These are phyloP conservation scores for Phycomyces nitens DNA, from an alignment of 192 early-diverging fungal species.

Conservation along the genomic window DNA sequence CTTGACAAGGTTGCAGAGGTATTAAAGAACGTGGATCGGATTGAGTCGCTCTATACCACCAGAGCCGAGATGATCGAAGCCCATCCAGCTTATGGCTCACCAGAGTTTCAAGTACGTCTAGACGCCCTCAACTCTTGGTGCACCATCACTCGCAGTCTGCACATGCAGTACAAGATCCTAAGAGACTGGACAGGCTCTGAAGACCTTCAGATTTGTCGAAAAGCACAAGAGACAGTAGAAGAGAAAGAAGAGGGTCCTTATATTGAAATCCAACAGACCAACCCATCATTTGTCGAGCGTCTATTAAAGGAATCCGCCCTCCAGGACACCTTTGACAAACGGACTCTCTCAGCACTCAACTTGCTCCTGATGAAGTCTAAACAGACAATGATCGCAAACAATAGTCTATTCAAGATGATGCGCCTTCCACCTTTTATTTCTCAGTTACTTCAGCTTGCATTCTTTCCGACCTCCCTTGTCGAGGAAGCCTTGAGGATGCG, in stretches of 20 bases:
- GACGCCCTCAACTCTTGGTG: conserved; percentile 76
- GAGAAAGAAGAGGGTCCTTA: too few relatives aligned
- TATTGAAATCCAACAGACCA: conserved; percentile 30
- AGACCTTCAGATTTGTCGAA: conserved; percentile 42
- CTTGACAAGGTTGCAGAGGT: conserved; percentile 63
- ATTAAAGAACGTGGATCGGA: conserved; percentile 66
- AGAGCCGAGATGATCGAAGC: conserved; percentile 54
- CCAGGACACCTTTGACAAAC: conserved; percentile 70
- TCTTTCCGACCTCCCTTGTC: conserved; percentile 75
- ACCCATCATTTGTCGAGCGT: conserved; percentile 80
- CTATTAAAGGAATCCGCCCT: conserved; percentile 81
- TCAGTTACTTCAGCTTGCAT: conserved; percentile 65
- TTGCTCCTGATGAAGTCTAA: conserved; percentile 61
- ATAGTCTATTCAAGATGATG: conserved; percentile 60
- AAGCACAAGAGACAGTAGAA: too few relatives aligned
- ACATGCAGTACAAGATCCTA: conserved; percentile 70
- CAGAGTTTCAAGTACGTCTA: conserved; percentile 63
- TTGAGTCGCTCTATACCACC: conserved; percentile 77
- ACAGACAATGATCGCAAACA: conserved; percentile 65
- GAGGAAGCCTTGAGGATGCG: conserved; percentile 77
- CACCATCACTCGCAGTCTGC: conserved; percentile 65
- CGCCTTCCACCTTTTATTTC: conserved; percentile 65
- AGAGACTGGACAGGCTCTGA: conserved; percentile 82
- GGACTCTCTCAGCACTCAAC: conserved; percentile 61
- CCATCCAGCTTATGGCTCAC: conserved; percentile 66